Base-by-base conservation (phyloP, 495 filamentous ascomycete genomes). In the Mytilinidion resinicola region DNA sequence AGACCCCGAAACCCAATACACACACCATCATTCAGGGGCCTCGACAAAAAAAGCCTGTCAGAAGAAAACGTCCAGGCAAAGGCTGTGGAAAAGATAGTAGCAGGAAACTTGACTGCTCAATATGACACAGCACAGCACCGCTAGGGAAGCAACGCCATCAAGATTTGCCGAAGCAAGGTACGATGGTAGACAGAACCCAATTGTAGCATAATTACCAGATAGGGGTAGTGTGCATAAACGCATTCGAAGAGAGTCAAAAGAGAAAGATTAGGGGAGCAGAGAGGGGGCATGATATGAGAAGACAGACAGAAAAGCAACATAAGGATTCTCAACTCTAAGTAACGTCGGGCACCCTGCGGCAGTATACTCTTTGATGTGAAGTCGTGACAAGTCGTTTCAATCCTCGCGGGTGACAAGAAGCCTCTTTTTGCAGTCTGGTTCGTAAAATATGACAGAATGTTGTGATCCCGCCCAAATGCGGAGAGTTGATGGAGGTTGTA, bases 241-340 rank as follows among this genome's bases (percentile, higher is more conserved):
- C 25, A 30, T 3, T 6, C 25, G 6, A 6, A 30, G 25, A 30
- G 25, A 30, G 25, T 30, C 25, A 30, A 30, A 30, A 9, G 39
- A 17, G 9, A 14, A 42, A 17, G 39, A 42, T 12, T 12, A 42
- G 17, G 39, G 12, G 39, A 42, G 39, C 39, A 42, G 46, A 25
- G 33, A 9, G 19, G 9, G 14, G 14, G 9, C 19, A 48, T 15
- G 14, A 1, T 15, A 21, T 43, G 17, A 19, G 39, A 43, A 43
- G 17, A 43, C 2, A 43, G 17, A 43, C 12, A 43, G 7, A 15
- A 46, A 46, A 15, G 42, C 8, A 15, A 20, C 42, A 54, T 59
- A 58, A 61, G 56, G 36, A 51, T 66, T 59, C 55, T 62, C 62
- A 59, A 66, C 59, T 59, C 59, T 66, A 66, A 65, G 54, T 57